phyloP scores from a whole-genome alignment of 2,329 filamentous ascomycete species.

The Fusarium tjaetaba region DNA sequence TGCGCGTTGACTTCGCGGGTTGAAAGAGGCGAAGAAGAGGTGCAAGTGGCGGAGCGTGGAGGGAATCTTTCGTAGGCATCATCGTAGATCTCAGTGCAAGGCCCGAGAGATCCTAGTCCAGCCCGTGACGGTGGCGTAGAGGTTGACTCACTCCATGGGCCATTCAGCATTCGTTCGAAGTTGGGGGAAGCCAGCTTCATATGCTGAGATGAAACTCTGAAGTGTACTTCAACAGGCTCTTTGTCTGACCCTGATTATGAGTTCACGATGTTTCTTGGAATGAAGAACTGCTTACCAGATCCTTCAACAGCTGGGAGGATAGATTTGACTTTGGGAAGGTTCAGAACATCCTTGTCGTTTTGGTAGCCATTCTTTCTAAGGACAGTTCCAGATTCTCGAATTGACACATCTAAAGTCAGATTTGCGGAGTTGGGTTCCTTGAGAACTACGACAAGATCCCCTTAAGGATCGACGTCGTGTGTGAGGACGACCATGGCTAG shows the following conservation, averaged over 20 bases:
- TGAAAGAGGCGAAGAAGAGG: not conserved
- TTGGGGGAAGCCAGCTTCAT: not conserved
- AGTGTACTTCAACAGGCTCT: not conserved
- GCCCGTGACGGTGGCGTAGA: fast-evolving
- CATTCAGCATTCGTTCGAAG: not conserved
- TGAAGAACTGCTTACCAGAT: not conserved
- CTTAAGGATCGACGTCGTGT: not conserved
- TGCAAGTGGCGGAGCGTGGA: not conserved
- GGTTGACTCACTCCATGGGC: not conserved
- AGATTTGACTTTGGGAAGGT: not conserved
- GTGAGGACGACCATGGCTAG: not conserved
- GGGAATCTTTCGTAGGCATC: not conserved
- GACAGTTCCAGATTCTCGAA: not conserved
- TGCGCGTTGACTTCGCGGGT: not conserved
- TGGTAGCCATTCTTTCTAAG: not conserved
- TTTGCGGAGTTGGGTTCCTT: not conserved
- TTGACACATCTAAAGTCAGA: fast-evolving
- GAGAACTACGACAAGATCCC: not conserved
- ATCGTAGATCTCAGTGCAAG: not conserved
- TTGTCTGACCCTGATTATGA: not conserved
- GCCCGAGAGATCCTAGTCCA: not conserved
- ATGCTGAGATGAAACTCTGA: not conserved
- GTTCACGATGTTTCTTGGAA: not conserved
- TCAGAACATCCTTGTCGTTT: not conserved
- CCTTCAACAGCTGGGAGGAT: not conserved